Percentiles rank a stretch among this genome's conserved stretches.
These are phyloP conservation scores for Botrytis fabae DNA, from an alignment of 2,329 filamentous ascomycete species.

Conservation along the genomic window DNA sequence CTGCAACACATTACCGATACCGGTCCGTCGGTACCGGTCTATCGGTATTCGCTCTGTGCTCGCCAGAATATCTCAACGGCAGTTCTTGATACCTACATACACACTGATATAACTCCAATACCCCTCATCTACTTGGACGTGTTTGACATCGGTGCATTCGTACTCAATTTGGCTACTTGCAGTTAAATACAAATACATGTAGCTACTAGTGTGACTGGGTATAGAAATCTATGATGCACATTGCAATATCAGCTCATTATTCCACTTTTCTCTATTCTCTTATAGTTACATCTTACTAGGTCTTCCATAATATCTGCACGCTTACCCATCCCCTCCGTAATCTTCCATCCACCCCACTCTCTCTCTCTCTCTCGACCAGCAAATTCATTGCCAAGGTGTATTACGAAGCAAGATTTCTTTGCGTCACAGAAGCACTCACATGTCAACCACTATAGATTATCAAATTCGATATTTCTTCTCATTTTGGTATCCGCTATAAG, in stretches of 20 bases:
- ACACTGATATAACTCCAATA: neutral
- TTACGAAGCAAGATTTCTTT: neutral
- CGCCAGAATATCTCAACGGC: neutral
- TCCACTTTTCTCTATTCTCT: neutral
- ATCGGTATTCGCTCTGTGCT: neutral
- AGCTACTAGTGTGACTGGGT: neutral
- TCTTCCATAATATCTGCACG: neutral
- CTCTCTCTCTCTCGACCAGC: neutral
- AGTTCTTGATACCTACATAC: neutral
- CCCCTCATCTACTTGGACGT: neutral
- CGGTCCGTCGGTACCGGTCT: neutral
- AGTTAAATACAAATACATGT: neutral
- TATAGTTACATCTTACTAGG: neutral
- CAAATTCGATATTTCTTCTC: neutral
- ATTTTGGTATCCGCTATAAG: neutral
- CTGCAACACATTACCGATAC: neutral
- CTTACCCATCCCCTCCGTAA: neutral
- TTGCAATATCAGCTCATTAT: neutral
- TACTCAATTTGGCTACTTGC: neutral
- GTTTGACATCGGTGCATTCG: neutral
- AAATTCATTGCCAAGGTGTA: neutral
- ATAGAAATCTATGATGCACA: neutral
- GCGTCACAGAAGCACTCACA: slow-evolving; percentile 6
- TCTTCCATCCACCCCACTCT: neutral
- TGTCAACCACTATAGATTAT: neutral